Evolutionary conservation across 345 rosid genomes (phyloP), one percentile per base, ranked within the genome.

Genomic region (Linum usitatissimum): DNA sequence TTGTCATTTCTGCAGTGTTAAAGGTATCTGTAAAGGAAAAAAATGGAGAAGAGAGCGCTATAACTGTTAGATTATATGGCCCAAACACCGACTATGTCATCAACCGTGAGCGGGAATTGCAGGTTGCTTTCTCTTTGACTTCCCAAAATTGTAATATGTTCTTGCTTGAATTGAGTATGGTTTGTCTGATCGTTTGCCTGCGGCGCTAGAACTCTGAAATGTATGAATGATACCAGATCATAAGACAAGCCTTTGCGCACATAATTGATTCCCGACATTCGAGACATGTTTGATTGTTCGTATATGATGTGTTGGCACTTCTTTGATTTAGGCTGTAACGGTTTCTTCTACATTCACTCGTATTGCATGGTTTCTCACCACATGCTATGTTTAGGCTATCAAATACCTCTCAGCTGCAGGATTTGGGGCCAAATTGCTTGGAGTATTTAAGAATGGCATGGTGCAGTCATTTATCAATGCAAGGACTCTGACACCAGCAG

Each of bases 371-470:
- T 69, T 71, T 64, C 67, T 72, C 39, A 9, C 66, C 13, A 30
- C 48, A 53, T 23, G 9, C 66, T 74, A 15, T 67, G 23, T 81
- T 74, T 74, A 92, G 96, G 86, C 94, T 54, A 90, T 93, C 88
- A 87, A 90, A 68, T 81, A 87, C 82, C 96, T 93, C 61, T 90
- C 97, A 3, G 85, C 90, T 73, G 97, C 97, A 10, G 97, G 99
- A 70, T 90, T 93, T 77, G 97, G 99, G 65, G 99, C 97, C 17
- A 86, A 93, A 79, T 79, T 93, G 79, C 90, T 93, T 21, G 96
- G 85, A 20, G 81, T 87, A 61, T 93, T 93, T 75, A 90, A 77
- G 67, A 93, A 93, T 79, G 96, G 99, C 71, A 93, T 87, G 96
- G 91, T 87, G 62, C 99, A 90, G 54, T 93, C 99, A 28, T 93